phyloP scores from a whole-genome alignment of 805 yeast species.

The Saccharomycopsis malanga region DNA sequence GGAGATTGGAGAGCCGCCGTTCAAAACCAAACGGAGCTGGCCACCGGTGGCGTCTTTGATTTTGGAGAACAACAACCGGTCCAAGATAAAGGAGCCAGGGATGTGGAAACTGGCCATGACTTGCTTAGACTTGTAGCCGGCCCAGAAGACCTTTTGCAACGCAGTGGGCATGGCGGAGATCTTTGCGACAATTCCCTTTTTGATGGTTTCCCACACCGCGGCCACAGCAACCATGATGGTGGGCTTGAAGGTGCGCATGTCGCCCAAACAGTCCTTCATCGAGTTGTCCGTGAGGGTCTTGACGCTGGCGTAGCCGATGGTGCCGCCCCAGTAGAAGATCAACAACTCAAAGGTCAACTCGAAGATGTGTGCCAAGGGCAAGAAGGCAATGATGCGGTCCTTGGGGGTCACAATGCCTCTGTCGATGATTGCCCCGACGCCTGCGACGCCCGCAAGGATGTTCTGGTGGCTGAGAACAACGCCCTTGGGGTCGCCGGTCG shows the following conservation, averaged over 20 bases:
- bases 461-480: conserved; percentile 61
- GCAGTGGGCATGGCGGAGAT: conserved; percentile 57
- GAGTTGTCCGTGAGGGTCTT: conserved; percentile 83
- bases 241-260: conserved; percentile 79
- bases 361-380: conserved; percentile 95
- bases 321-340: conserved; percentile 82
- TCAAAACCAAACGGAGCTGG: conserved; percentile 57
- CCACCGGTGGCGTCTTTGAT: conserved; percentile 96
- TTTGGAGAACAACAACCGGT: conserved; percentile 71
- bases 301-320: conserved; percentile 85
- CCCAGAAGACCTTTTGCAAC: conserved; percentile 82
- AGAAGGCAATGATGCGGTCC: conserved; percentile 78
- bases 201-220: conserved; percentile 94
- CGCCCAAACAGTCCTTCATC: conserved; percentile 80
- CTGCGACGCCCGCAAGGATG: conserved; percentile 80
- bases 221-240: conserved; percentile 98
- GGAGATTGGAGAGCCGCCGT: conserved; percentile 92
- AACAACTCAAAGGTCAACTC: conserved; percentile 84
- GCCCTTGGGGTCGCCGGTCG: conserved; percentile 83
- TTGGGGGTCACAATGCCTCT: conserved; percentile 40
- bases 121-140: conserved; percentile 70
- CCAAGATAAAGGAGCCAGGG: conserved; percentile 70
- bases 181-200: conserved; percentile 83
- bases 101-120: conserved; percentile 55
- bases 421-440: conserved; percentile 60